Base-by-base conservation (phyloP, 2,329 filamentous ascomycete genomes). In the Stagonosporopsis tanaceti region DNA sequence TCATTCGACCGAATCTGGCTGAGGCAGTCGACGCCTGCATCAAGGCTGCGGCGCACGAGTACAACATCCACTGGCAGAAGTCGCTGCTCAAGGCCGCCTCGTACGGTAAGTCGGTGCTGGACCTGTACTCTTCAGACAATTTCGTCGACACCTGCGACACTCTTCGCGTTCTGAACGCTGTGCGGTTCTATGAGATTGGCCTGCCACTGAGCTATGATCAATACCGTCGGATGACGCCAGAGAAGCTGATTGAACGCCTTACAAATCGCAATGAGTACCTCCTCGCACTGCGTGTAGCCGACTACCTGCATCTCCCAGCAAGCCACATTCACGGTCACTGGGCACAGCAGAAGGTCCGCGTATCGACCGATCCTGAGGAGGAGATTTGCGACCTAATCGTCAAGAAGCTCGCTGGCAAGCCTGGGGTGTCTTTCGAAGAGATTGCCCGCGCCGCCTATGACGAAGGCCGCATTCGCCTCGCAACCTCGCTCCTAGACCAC, bases 81-180 rank as follows among this genome's bases (percentile, higher is more conserved):
- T 88, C 96, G 67, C 82, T 99, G 1, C 83, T 99, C n/a, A 96
- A 96, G 74, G 95, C 95, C 6, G 95, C 95, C 0, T 98, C 94
- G 0, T 98, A 97, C 74, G 95, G 95, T 60, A 99, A 99, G 76
- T 98, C 95, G 0, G 95, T 98, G 0, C 84, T 99, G 3, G 95
- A 98, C 69, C 88, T 98, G 12, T 99, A 98, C 78, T 97, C 95
- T 76, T 97, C 93, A 71, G 95, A 99, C 71, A 94, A 99, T 64
- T 99, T 98, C 77, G 95, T 99, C 51, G 94, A 98, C 62, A 98
- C 97, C 89, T 97, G 93, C 66, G 94, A 99, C 76, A 95, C 89
- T 0, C 80, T 99, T 15, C 89, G 95, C 15, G 93, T 99, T 0
- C 82, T 99, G 45, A 98, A 97, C 68, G 94, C 94, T 6, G 90